phyloP scores from a whole-genome alignment of 129 eudicot species.

The Tagetes patula region DNA sequence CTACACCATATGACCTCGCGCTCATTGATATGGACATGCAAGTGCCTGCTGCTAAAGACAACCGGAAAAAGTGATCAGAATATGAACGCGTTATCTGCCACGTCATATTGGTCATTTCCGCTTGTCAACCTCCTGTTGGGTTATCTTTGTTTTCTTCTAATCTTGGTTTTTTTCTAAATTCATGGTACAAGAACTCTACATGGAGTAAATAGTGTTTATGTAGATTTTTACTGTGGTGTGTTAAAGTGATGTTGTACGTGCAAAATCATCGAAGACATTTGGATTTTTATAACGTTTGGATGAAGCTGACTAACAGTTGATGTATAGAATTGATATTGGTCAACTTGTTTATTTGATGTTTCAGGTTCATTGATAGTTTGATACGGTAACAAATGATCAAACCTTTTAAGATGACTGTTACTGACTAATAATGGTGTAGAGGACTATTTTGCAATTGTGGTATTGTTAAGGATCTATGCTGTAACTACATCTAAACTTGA shows the following conservation, averaged over 20 bases:
- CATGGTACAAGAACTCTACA: conserved; percentile 41
- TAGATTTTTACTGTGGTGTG: conserved; percentile 18
- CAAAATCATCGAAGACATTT: background rate
- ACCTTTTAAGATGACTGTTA: background rate
- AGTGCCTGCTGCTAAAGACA: conserved; percentile 50
- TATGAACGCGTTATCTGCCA: background rate
- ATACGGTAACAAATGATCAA: background rate
- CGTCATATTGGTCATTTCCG: too few species aligned
- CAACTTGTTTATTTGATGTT: background rate
- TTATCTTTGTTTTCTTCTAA: background rate
- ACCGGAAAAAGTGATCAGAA: conserved; percentile 42
- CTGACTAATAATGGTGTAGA: too few species aligned
- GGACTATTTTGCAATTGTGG: too few species aligned
- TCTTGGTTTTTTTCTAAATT: background rate
- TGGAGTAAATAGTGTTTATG: conserved; percentile 29
- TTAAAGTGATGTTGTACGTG: conserved; percentile 30
- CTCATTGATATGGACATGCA: conserved; percentile 80
- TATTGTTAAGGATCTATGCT: too few species aligned
- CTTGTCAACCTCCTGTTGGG: conserved; percentile 2
- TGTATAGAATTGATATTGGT: background rate
- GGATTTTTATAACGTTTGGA: conserved; percentile 6
- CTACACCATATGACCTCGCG: conserved; percentile 47
- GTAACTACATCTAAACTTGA: too few species aligned
- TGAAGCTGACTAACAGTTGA: background rate
- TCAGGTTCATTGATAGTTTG: too few species aligned